Base-by-base conservation (phyloP, 2,329 filamentous ascomycete genomes). In the Fusarium globosum region DNA sequence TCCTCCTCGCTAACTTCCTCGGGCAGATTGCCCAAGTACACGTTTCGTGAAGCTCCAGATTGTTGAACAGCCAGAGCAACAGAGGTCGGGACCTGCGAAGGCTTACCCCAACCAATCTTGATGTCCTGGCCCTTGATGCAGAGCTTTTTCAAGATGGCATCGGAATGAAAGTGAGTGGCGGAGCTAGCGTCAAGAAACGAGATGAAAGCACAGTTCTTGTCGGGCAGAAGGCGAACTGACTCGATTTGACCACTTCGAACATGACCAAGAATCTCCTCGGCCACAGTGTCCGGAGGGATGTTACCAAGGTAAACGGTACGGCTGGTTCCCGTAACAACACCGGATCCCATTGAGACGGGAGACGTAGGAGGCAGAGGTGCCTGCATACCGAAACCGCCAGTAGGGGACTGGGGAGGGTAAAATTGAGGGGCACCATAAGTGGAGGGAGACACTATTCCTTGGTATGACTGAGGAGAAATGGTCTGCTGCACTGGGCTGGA, bases 201-300 rank as follows among this genome's bases (percentile, higher is more conserved):
- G 81, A 99, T 98, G 88, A 99, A 99, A 66, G 96, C 96, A 81
- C 96, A 99, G 88, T 98, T 99, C 94, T 98, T 99, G 85, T 99
- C 96, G 30, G 96, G 94, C 62, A 99, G 88, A 74, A 99, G 89
- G 77, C 96, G 93, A 60, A 99, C 96, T n/a, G 96, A 98, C 86
- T 99, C 96, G 79, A 99, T 98, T 82, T 98, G 96, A 30, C 96
- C 96, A 83, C 96, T 98, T 73, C 96, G 91, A 68, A 99, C 96
- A 80, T 99, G 96, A 73, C 95, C 93, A 63, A 99, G 87, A 73
- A 99, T 97, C 85, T 99, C 96, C 85, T 99, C 96, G 14, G 96
- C 96, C 56, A 94, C 92, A 13, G 96, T 99, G 85, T 99, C 96
- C 33, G 95, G 94, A n/a, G 96, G 96, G 68, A 99, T 98, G 83